Conservation (phyloP, 2,329 filamentous ascomycete species). For the Colletotrichum sidae region DNA sequence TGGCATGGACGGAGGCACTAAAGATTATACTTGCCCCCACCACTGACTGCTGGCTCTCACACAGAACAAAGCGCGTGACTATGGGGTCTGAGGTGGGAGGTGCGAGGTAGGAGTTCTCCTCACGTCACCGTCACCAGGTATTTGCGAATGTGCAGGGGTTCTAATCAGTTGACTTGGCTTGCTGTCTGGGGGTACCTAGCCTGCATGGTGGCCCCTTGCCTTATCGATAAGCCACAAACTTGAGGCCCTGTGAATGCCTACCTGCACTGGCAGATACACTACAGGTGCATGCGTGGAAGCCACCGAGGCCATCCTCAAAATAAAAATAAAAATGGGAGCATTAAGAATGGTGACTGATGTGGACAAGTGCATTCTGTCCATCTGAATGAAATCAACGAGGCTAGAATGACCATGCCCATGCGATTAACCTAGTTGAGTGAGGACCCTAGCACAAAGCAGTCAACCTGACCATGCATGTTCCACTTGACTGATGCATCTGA, state of each 20-base stretch:
- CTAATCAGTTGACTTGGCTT: constrained; percentile 32
- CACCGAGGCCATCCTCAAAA: too few relatives aligned
- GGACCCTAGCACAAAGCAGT: too few relatives aligned
- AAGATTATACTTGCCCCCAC: constrained; percentile 25
- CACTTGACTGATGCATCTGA: too few relatives aligned
- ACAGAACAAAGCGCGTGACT: constrained; percentile 31
- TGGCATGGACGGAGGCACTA: constrained; percentile 18
- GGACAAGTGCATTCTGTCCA: too few relatives aligned
- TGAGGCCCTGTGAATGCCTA: background rate
- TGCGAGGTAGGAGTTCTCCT: background rate
- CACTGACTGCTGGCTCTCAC: constrained; percentile 21
- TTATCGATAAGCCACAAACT: constrained; percentile 30
- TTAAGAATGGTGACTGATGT: too few relatives aligned
- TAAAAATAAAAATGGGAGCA: too few relatives aligned
- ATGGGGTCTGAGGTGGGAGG: constrained; percentile 2
- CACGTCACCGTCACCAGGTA: constrained; percentile 31
- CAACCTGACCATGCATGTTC: too few relatives aligned
- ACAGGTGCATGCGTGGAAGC: too few relatives aligned
- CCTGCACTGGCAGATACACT: background rate
- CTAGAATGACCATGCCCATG: too few relatives aligned
- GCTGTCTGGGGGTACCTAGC: constrained; percentile 18
- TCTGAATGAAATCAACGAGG: too few relatives aligned
- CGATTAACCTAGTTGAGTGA: too few relatives aligned
- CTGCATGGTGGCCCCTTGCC: constrained; percentile 2
- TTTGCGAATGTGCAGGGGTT: constrained; percentile 26